Evolutionary conservation across 2,329 filamentous ascomycete genomes (phyloP).

Genomic region (Pseudogymnoascus sp.): DNA sequence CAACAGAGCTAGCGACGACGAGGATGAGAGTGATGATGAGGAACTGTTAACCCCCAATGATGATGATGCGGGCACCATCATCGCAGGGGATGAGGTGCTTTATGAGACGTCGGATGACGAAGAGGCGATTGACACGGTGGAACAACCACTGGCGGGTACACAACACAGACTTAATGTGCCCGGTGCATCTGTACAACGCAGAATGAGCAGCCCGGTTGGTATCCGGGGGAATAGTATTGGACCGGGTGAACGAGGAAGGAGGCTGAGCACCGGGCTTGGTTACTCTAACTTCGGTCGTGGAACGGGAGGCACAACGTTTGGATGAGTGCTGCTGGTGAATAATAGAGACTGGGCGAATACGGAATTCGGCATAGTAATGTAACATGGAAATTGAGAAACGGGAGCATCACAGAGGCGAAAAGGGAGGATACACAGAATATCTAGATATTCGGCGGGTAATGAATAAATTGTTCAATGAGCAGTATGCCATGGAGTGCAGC

Average conservation of each 20-base stretch:
- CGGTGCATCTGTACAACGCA: slow-evolving; percentile 14
- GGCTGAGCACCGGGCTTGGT: slow-evolving; percentile 29
- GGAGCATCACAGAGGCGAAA: not conserved
- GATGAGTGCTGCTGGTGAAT: not conserved
- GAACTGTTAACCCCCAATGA: slow-evolving; percentile 14
- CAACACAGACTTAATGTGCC: slow-evolving; percentile 6
- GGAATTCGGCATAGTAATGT: not conserved
- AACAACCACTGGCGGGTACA: slow-evolving; percentile 14
- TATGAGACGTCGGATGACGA: slow-evolving; percentile 18
- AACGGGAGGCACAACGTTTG: slow-evolving; percentile 27
- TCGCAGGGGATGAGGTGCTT: slow-evolving; percentile 19
- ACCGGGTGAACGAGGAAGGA: slow-evolving; percentile 23
- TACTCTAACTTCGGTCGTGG: slow-evolving; percentile 25
- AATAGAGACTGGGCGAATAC: not conserved
- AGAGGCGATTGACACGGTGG: slow-evolving; percentile 20
- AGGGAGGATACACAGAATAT: not conserved
- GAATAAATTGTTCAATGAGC: not conserved
- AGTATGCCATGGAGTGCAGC: not conserved
- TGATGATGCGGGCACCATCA: slow-evolving; percentile 17
- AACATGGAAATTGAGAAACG: not conserved
- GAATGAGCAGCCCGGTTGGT: slow-evolving; percentile 27
- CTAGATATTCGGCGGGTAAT: not conserved
- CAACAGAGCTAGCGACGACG: slow-evolving; percentile 33
- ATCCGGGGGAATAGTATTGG: slow-evolving; percentile 24
- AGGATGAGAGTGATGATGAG: slow-evolving; percentile 28